Evolutionary conservation across 345 rosid species (phyloP).

Genomic region (Corymbia maculata): DNA sequence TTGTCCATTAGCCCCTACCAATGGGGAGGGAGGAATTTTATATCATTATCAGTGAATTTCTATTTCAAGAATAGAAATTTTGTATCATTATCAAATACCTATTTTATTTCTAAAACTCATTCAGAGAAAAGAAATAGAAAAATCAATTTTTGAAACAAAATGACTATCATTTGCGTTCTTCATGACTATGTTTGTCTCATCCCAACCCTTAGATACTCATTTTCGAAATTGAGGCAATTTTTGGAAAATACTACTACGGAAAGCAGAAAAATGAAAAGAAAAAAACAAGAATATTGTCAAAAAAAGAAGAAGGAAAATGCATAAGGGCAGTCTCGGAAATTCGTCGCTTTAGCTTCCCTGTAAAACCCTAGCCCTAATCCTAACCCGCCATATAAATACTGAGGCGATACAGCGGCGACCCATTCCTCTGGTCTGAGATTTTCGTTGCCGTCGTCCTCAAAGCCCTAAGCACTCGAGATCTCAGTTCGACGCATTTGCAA

Average conservation of each 20-base stretch:
- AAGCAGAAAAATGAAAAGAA: background rate
- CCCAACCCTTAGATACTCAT: background rate
- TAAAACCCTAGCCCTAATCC: background rate
- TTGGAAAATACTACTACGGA: background rate
- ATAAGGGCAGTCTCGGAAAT: background rate
- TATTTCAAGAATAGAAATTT: no score
- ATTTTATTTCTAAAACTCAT: no score
- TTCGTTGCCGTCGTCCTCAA: background rate
- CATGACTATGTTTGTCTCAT: background rate
- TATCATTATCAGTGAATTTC: no score
- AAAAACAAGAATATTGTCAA: background rate
- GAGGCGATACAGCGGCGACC: background rate
- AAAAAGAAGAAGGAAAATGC: background rate
- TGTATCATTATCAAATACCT: no score
- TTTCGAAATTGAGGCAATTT: background rate
- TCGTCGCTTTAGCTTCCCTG: background rate
- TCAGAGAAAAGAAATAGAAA: no score
- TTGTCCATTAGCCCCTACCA: no score
- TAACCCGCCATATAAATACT: background rate
- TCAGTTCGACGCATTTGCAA: background rate
- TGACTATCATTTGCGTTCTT: no score
- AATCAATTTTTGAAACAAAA: no score
- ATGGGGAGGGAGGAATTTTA: no score
- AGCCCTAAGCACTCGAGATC: background rate
- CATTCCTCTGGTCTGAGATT: background rate